These are phyloP conservation scores for Scutellaria baicalensis DNA, from an alignment of 257 asterid genomes.

Conservation along the genomic window DNA sequence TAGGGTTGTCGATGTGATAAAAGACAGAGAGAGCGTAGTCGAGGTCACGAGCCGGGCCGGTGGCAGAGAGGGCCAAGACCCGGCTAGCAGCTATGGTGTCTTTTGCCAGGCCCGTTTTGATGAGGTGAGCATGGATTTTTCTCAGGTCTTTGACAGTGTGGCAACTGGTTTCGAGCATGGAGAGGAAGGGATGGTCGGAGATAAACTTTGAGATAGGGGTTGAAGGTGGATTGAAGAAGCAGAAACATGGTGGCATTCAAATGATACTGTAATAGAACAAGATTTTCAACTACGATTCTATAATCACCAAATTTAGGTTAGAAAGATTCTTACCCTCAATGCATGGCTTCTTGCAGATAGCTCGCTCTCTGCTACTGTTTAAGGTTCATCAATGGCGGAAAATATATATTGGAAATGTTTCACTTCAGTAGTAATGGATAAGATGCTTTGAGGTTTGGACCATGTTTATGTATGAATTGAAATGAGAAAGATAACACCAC, in stretches of 20 bases:
- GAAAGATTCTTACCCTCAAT: conserved; percentile 15
- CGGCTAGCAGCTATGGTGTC: conserved; percentile 56
- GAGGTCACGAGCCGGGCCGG: conserved; percentile 32
- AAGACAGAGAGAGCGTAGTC: conserved; percentile 47
- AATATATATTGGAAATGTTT: background rate
- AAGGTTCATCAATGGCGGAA: background rate
- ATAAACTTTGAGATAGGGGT: conserved; percentile 66
- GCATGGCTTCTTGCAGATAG: conserved; percentile 5
- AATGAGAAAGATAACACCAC: background rate
- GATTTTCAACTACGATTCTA: background rate
- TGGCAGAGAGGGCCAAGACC: conserved; percentile 47
- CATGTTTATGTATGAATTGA: background rate
- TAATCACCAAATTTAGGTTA: background rate
- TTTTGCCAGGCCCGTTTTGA: conserved; percentile 54
- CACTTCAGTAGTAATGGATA: background rate
- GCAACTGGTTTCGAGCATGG: conserved; percentile 54
- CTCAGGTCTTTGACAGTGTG: conserved; percentile 47
- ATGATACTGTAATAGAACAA: conserved; percentile 1
- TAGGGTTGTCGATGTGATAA: conserved; percentile 32
- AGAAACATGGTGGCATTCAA: conserved; percentile 59
- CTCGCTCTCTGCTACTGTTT: background rate
- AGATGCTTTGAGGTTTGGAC: background rate
- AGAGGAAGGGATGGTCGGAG: conserved; percentile 56
- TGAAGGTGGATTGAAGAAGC: conserved; percentile 66
- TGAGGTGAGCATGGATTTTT: conserved; percentile 60